These are phyloP conservation scores for Cotoneaster glaucophyllus DNA, from an alignment of 306 rosid genomes.

Conservation along the genomic window DNA sequence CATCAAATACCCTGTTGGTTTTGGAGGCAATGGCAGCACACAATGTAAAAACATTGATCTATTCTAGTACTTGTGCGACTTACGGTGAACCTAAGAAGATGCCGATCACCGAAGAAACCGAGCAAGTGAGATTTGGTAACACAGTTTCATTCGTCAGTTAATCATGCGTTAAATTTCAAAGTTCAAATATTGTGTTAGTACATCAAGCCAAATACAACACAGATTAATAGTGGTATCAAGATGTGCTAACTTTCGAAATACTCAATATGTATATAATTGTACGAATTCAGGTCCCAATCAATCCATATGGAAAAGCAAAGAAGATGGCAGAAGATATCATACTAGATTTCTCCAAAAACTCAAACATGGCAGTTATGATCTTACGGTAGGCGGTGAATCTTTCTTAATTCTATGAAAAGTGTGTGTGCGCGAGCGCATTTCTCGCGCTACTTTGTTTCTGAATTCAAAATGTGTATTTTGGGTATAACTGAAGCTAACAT, in stretches of 20 bases:
- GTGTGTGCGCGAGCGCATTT: no score
- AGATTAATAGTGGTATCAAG: not conserved
- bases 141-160: not conserved
- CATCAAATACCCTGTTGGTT: slow-evolving; percentile 80
- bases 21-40: slow-evolving; percentile 85
- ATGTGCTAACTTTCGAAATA: not conserved
- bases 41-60: slow-evolving; percentile 75
- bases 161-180: not conserved
- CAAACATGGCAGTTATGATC: slow-evolving; percentile 94
- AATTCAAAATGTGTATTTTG: not conserved
- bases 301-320: slow-evolving; percentile 98
- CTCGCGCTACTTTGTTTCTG: not conserved
- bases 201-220: not conserved
- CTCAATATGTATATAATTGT: not conserved
- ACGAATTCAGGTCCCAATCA: slow-evolving; percentile 70
- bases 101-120: slow-evolving; percentile 94
- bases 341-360: slow-evolving; percentile 80
- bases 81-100: slow-evolving; percentile 89
- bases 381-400: slow-evolving; percentile 44
- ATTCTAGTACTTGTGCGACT: slow-evolving; percentile 98
- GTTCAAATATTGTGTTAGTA: not conserved
- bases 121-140: slow-evolving; percentile 44
- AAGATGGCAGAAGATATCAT: slow-evolving; percentile 98
- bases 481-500: not conserved
- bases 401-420: not conserved